A percentile compares a stretch with the other conserved stretches of the same genome.
Evolutionary conservation across 1,284 basidiomycete genomes (phyloP).

Genomic region (Ustilago esculenta): DNA sequence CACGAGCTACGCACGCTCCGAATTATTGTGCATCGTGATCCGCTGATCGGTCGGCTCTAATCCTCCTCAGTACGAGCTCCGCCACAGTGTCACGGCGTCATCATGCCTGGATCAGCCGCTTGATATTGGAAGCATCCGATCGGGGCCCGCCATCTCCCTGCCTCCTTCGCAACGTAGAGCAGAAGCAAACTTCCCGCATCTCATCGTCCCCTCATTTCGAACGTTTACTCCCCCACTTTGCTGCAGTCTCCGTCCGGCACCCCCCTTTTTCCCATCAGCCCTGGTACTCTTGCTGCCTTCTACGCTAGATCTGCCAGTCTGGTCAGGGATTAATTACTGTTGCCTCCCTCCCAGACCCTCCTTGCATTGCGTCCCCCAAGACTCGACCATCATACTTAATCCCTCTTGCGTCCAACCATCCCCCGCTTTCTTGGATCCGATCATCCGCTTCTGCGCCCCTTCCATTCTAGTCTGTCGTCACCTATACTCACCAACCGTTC

Average conservation of each 20-base stretch:
- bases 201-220: no score
- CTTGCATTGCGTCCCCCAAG: neutral
- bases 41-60: conserved; percentile 7
- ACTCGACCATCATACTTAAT: conserved; percentile 6
- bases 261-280: no score
- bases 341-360: no score
- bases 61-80: conserved; percentile 1
- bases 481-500: conserved; percentile 14
- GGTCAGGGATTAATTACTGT: no score
- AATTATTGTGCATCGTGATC: conserved; percentile 11
- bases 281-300: no score
- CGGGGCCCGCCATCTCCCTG: no score
- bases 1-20: conserved; percentile 8
- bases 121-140: neutral
- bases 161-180: no score
- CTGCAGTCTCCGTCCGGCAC: no score
- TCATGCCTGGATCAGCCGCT: conserved; percentile 6
- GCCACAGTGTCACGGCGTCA: conserved; percentile 21
- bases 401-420: no score
- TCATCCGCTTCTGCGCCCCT: neutral
- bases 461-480: neutral
- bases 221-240: no score
- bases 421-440: conserved; percentile 1
- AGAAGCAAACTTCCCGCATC: no score
- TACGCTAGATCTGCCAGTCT: no score